Conservation (phyloP, 139 green algal genomes). For the Penium margaritaceum region DNA sequence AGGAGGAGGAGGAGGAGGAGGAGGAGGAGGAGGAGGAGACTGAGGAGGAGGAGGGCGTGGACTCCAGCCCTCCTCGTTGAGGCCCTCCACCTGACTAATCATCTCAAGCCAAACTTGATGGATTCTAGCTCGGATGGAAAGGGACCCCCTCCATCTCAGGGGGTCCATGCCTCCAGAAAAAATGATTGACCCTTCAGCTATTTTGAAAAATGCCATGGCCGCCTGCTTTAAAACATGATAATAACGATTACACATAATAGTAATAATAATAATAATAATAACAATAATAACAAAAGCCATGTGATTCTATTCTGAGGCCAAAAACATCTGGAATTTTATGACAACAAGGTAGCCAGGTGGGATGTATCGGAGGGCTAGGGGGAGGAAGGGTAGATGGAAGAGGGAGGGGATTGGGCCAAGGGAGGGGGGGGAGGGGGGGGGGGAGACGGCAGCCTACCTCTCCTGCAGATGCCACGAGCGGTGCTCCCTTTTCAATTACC, state of each 20-base stretch:
- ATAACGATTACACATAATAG: no score
- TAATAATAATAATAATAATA: no score
- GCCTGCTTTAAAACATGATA: no score
- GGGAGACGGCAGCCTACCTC: conserved; percentile 51
- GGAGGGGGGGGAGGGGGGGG: neutral
- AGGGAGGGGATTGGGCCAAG: neutral
- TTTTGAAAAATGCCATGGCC: neutral
- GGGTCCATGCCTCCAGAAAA: neutral
- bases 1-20: no score
- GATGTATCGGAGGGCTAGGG: neutral
- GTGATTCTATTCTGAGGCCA: neutral
- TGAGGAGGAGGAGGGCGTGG: no score
- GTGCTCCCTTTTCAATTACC: conserved; percentile 65
- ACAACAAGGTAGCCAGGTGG: neutral
- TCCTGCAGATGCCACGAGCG: conserved; percentile 68
- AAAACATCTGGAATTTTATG: neutral
- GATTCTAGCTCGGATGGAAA: no score
- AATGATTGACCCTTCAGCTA: neutral
- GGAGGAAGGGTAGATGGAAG: neutral
- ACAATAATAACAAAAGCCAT: no score
- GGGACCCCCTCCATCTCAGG: neutral
- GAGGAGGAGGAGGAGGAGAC: no score
- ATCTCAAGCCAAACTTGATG: no score
- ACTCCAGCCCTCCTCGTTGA: no score
- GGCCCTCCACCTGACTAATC: no score